Evolutionary conservation across 1,284 basidiomycete genomes (phyloP).

Genomic region (Cryptococcus deneoformans): DNA sequence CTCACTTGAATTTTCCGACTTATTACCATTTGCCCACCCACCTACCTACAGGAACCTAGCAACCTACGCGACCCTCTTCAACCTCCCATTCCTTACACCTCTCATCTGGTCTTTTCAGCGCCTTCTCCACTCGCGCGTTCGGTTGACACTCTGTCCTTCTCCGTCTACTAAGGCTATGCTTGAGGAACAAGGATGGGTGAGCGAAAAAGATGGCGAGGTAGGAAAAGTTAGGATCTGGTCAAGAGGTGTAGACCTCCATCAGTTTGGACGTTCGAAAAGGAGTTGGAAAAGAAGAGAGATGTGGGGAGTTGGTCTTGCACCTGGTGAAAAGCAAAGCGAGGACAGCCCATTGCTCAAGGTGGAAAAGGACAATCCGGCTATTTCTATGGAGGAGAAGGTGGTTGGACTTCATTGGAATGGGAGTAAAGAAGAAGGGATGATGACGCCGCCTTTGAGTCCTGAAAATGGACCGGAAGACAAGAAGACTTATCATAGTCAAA

Average conservation of each 20-base stretch:
- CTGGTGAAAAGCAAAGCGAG: neutral
- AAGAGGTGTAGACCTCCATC: slow-evolving; percentile 52
- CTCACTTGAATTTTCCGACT: neutral
- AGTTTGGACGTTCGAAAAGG: slow-evolving; percentile 52
- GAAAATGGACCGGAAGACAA: slow-evolving; percentile 18
- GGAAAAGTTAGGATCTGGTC: slow-evolving; percentile 55
- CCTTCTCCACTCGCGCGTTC: slow-evolving; percentile 43
- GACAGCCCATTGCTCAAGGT: neutral
- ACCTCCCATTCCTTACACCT: slow-evolving; percentile 54
- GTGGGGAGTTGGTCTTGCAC: slow-evolving; percentile 50
- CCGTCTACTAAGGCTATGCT: slow-evolving; percentile 55
- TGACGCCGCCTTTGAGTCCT: slow-evolving; percentile 43
- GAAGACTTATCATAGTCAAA: neutral
- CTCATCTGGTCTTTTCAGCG: slow-evolving; percentile 49
- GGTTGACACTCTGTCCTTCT: slow-evolving; percentile 56
- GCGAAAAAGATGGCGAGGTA: slow-evolving; percentile 11
- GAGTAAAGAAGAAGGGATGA: slow-evolving; percentile 32
- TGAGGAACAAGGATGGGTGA: slow-evolving; percentile 49
- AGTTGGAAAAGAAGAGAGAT: slow-evolving; percentile 48
- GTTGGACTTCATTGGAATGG: slow-evolving; percentile 41
- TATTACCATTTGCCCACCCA: too few relatives aligned
- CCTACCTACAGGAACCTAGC: slow-evolving; percentile 49
- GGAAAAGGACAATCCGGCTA: neutral
- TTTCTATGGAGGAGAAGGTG: slow-evolving; percentile 13
- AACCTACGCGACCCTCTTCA: slow-evolving; percentile 57